Percentiles rank a stretch among this genome's conserved stretches.
phyloP scores from a whole-genome alignment of 75 land plant genomes.

The Cunninghamia lanceolata region DNA sequence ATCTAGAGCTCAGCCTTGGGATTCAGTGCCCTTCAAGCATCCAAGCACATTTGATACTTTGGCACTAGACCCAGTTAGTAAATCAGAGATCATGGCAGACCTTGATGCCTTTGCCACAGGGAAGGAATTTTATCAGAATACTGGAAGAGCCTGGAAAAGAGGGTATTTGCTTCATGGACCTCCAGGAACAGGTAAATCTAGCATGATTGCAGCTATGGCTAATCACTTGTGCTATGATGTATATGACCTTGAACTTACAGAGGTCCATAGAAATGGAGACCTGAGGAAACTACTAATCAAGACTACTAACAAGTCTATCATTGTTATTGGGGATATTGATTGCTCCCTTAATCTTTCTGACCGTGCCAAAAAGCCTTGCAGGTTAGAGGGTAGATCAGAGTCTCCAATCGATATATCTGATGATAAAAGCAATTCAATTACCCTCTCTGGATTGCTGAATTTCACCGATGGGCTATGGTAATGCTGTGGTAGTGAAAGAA shows the following conservation, averaged over 20 bases:
- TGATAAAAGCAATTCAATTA: constrained; percentile 44
- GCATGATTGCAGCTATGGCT: constrained; percentile 94
- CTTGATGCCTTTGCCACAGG: constrained; percentile 63
- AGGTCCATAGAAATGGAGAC: constrained; percentile 72
- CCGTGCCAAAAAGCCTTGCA: constrained; percentile 13
- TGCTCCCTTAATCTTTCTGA: constrained; percentile 55
- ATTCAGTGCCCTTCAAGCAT: constrained; percentile 85
- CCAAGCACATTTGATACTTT: constrained; percentile 81
- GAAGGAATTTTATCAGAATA: constrained; percentile 57
- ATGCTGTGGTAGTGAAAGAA: constrained; percentile 85
- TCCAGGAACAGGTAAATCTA: constrained; percentile 91
- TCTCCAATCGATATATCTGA: neutral
- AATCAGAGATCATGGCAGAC: constrained; percentile 62
- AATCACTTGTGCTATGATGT: constrained; percentile 81
- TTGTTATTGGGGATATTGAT: constrained; percentile 88
- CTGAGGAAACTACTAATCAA: constrained; percentile 74
- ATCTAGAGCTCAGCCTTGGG: constrained; percentile 67
- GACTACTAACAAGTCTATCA: constrained; percentile 74
- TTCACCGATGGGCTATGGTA: constrained; percentile 93
- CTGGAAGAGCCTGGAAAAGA: constrained; percentile 89
- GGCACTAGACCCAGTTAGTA: constrained; percentile 70
- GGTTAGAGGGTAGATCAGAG: constrained; percentile 4
- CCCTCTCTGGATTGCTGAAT: constrained; percentile 78
- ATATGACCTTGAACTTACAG: constrained; percentile 83
- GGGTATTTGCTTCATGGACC: constrained; percentile 90